These are phyloP conservation scores for Ceratocystiopsis sp. DNA, from an alignment of 2,329 filamentous ascomycete species.

Conservation along the genomic window DNA sequence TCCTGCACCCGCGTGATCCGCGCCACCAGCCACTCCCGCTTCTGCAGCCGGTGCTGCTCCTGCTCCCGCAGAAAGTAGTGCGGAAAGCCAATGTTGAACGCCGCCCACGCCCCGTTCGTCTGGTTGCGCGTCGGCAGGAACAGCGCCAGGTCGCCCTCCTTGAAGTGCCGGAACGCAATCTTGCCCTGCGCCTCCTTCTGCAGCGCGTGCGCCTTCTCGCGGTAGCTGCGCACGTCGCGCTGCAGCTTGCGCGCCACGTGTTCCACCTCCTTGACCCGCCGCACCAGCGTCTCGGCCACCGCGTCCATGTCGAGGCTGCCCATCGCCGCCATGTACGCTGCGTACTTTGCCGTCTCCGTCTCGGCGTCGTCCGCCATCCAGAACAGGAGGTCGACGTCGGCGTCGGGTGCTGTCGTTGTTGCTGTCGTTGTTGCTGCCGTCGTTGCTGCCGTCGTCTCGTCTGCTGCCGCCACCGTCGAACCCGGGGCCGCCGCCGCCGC, in stretches of 20 bases:
- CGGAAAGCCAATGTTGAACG: constrained; percentile 93
- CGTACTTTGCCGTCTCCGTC: constrained; percentile 56
- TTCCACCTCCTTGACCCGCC: constrained; percentile 84
- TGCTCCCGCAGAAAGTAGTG: constrained; percentile 95
- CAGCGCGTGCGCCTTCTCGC: constrained; percentile 66
- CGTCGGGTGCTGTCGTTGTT: constrained; percentile 13
- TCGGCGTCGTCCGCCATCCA: constrained; percentile 63
- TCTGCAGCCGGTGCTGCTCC: constrained; percentile 67
- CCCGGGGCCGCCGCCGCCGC: too few species aligned
- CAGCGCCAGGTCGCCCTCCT: constrained; percentile 84
- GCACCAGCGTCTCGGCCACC: constrained; percentile 72
- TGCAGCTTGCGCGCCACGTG: constrained; percentile 86
- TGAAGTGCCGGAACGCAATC: constrained; percentile 90
- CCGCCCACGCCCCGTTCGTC: constrained; percentile 87
- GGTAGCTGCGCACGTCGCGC: constrained; percentile 69
- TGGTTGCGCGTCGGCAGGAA: constrained; percentile 93
- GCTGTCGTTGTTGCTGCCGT: not conserved
- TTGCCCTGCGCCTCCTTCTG: constrained; percentile 86
- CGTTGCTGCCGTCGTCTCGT: not conserved
- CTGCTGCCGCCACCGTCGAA: too few species aligned
- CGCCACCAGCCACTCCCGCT: constrained; percentile 89
- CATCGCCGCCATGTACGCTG: constrained; percentile 54
- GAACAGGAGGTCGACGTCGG: constrained; percentile 51
- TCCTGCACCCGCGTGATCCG: constrained; percentile 85
- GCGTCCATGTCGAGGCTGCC: constrained; percentile 68